Base-by-base conservation (phyloP, 108 stramenopile genomes). In the Pelagomonas calceolata region DNA sequence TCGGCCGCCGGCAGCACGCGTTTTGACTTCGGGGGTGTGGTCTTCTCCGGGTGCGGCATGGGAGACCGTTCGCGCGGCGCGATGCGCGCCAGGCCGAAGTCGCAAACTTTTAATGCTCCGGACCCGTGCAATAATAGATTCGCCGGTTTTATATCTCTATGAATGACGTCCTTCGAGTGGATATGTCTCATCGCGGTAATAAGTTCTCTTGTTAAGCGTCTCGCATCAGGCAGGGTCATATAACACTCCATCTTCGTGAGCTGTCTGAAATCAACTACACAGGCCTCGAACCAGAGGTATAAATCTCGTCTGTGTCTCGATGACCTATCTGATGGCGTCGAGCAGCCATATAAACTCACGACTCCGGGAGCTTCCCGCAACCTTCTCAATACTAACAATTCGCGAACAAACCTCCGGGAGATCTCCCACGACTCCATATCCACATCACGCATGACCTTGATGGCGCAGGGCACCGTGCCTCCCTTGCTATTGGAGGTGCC, bases 211-310 rank as follows among this genome's bases (percentile, higher is more conserved):
- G 26, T 16, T 3, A 60, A 21, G 16, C 36, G 36, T 32, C 45
- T 34, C 69, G 36, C 69, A 32, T 69, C 34, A 17, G 3, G 39
- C 7, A 36, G 5, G 30, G 4, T 36, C 16, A 69, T 36, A 4
- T 30, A 60, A 1, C 12, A 14, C 18, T 60, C 36, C 32, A 36
- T 36, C 44, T 69, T 60, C 30, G 36, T 69, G 16, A 69, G 33
- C 44, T 60, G 33, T 4, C 51, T 14, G 15, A 69, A 60, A 14
- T 69, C 69, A 17, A 36, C 15, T 3, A 17, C 67, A 32, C 32
- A 34, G 4, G 66, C 31, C 68, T 74, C 73, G 32, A 69, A 69
- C 31, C 66, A 46, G 34, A 74, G 44, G 66, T 35, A 66, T 4
- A 72, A 18, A 32, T 69, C 36, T 17, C 51, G 34, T 3, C 33